Evolutionary conservation across 2,329 filamentous ascomycete species (phyloP), one percentile per base, ranked within the genome.

Genomic region (Juglanconis juglandina): DNA sequence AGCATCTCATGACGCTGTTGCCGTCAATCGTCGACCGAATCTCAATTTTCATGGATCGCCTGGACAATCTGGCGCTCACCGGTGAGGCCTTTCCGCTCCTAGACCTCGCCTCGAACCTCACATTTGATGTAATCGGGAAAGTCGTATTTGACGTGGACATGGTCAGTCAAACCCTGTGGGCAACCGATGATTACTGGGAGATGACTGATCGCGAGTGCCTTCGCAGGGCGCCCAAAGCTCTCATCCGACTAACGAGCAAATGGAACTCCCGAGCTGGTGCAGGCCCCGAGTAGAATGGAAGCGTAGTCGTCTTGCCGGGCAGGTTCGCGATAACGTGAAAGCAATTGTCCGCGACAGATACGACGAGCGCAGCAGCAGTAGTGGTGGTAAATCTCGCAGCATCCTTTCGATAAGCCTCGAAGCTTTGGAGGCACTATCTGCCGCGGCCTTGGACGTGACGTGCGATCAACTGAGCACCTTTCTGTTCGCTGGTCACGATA

Each of bases 91-190:
- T 75, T 32, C 60, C 61, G 3, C 60, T 75, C 2, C 68, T 68
- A 44, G 60, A 66, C n/a, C 63, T 69, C 8, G 67, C 67, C 9
- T 67, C 68, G 7, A 69, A 70, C 54, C 66, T 76, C 4, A 74
- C 75, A 1, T 75, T 77, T 55, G 75, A 78, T 54, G 71, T 75
- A 7, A 75, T 76, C 41, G 48, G 56, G 2, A 51, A 53, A 33
- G 33, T 59, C 8, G 57, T 42, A 32, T 44, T 59, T 35, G 51
- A 59, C 35, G 35, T 14, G 8, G 56, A 58, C 9, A 47, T 58
- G 49, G 47, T 49, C 4, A 13, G 47, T 10, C 30, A 30, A 13
- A 6, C 17, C 4, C 30, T 30, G 8, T 10, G 17, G 13, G 5
- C 24, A 2, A 2, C 46, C 46, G 1, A 2, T 48, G 46, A 32